Evolutionary conservation across 805 yeast genomes (phyloP).

Genomic region (Peterozyma toletana): DNA sequence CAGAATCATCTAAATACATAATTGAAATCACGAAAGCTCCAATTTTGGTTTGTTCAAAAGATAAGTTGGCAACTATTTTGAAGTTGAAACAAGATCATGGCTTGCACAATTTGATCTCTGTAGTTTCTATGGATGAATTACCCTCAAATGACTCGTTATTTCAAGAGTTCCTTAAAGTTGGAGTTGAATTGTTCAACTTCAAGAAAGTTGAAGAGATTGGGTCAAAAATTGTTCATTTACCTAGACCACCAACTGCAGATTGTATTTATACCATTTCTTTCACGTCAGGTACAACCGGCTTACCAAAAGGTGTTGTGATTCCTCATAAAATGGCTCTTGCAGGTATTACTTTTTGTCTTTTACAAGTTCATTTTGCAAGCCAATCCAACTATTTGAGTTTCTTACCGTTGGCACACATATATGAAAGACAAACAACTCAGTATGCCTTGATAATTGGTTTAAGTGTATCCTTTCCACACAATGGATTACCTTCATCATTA

Average conservation of each 20-base stretch:
- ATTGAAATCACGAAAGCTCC: constrained; percentile 58
- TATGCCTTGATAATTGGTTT: constrained; percentile 6
- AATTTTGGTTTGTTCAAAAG: constrained; percentile 42
- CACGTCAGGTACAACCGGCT: constrained; percentile 71
- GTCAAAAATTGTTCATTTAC: constrained; percentile 39
- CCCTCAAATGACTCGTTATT: constrained; percentile 1
- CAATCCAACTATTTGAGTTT: constrained; percentile 5
- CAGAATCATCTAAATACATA: constrained; percentile 56
- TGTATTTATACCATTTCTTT: constrained; percentile 33
- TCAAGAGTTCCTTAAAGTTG: constrained; percentile 19
- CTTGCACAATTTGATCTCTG: constrained; percentile 30
- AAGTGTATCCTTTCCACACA: constrained; percentile 45
- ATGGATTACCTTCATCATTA: constrained; percentile 40
- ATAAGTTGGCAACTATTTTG: constrained; percentile 40
- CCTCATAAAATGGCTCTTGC: constrained; percentile 46
- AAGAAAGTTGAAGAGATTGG: constrained; percentile 32
- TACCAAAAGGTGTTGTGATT: constrained; percentile 72
- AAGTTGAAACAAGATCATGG: constrained; percentile 26
- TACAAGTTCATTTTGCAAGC: constrained; percentile 2
- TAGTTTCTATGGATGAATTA: constrained; percentile 52
- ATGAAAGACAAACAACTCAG: constrained; percentile 12
- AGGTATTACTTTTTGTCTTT: constrained; percentile 21
- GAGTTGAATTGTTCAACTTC: constrained; percentile 3
- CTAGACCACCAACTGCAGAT: constrained; percentile 18
- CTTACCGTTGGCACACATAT: constrained; percentile 12